Evolutionary conservation across 306 rosid genomes (phyloP).

Genomic region (Cucurbita ficifolia): DNA sequence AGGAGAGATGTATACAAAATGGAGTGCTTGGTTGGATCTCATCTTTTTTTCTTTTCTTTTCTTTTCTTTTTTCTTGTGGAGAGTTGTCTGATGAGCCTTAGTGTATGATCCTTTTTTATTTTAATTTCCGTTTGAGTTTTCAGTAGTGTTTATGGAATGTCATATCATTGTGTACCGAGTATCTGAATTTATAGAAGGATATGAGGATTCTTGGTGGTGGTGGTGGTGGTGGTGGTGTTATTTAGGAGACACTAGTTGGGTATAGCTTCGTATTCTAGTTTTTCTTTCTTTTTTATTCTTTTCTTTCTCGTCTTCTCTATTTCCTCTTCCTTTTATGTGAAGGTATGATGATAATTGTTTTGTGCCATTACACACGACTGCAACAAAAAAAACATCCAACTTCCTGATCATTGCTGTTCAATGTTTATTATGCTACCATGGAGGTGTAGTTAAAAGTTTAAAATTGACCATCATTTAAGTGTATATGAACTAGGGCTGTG

Average conservation of each 20-base stretch:
- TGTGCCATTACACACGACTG: too few species aligned
- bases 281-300: background rate
- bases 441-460: too few species aligned
- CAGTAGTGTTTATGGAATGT: background rate
- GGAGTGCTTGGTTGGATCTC: constrained; percentile 11
- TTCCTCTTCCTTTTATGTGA: background rate
- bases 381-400: too few species aligned
- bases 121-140: background rate
- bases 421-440: too few species aligned
- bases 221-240: background rate
- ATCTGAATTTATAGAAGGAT: constrained; percentile 2
- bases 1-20: background rate
- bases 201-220: background rate
- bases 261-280: background rate
- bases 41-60: constrained; percentile 18
- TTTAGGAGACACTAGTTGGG: constrained; percentile 2
- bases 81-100: constrained; percentile 25
- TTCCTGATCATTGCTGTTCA: too few species aligned
- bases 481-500: too few species aligned
- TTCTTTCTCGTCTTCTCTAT: too few species aligned
- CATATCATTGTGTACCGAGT: background rate
- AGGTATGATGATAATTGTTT: background rate
- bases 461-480: too few species aligned
- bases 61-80: constrained; percentile 12
- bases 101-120: constrained; percentile 13